phyloP scores from a whole-genome alignment of 75 land plant genomes.

The Selaginella tamariscina region DNA sequence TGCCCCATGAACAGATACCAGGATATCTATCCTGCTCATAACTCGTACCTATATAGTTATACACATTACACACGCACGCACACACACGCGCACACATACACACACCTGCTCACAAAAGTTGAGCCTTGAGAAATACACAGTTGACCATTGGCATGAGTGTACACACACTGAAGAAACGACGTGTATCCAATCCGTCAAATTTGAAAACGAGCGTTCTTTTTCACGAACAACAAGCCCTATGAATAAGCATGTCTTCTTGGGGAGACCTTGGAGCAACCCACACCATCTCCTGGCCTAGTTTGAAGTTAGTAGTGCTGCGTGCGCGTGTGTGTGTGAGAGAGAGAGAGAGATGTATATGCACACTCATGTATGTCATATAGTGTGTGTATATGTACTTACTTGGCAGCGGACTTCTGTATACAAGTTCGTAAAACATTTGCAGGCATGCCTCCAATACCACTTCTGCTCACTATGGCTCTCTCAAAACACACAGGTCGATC shows the following conservation, averaged over 20 bases:
- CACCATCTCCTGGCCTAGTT: background rate
- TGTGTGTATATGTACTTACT: too few species aligned
- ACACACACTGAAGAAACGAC: slow-evolving; percentile 26
- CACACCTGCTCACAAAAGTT: slow-evolving; percentile 52
- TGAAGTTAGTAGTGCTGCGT: too few species aligned
- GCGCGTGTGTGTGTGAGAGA: too few species aligned
- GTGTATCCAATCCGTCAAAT: background rate
- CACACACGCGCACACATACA: background rate
- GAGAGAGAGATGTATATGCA: too few species aligned
- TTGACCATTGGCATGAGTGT: slow-evolving; percentile 27
- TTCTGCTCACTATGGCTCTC: background rate
- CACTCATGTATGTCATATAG: too few species aligned
- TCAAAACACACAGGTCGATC: background rate
- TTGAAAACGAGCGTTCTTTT: background rate
- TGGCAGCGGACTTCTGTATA: too few species aligned
- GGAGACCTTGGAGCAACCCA: slow-evolving; percentile 1
- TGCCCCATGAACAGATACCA: slow-evolving; percentile 63
- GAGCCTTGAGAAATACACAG: slow-evolving; percentile 21
- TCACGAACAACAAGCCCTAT: slow-evolving; percentile 32
- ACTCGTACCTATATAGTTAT: slow-evolving; percentile 40
- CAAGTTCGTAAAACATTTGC: too few species aligned
- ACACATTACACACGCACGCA: background rate
- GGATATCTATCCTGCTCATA: slow-evolving; percentile 53
- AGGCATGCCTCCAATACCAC: background rate
- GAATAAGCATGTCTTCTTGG: too few species aligned